Percentiles rank a stretch among this genome's conserved stretches.
These are phyloP conservation scores for Fusarium solani-melongenae DNA, from an alignment of 2,329 filamentous ascomycete species.

Conservation along the genomic window DNA sequence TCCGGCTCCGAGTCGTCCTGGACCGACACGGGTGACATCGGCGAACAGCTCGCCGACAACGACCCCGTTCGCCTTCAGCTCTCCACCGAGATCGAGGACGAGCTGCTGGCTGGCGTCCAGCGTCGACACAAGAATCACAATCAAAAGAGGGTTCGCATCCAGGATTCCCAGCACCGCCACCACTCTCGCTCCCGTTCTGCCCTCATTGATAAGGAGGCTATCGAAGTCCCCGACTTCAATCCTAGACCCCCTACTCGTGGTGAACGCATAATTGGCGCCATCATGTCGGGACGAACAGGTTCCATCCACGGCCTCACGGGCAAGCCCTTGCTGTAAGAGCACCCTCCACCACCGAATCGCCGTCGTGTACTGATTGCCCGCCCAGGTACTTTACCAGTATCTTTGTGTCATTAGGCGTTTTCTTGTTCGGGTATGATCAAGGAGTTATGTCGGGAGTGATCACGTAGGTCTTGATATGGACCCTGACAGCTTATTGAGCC, in stretches of 20 bases:
- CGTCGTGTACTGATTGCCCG: conserved; percentile 27
- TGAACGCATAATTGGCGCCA: conserved; percentile 78
- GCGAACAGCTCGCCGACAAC: conserved; percentile 86
- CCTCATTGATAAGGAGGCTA: conserved; percentile 77
- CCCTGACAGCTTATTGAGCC: neutral
- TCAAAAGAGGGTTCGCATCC: conserved; percentile 77
- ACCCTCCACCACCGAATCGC: neutral
- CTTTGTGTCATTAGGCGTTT: conserved; percentile 86
- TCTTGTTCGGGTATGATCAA: conserved; percentile 90
- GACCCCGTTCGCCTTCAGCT: conserved; percentile 82
- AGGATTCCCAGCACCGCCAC: conserved; percentile 56
- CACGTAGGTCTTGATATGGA: conserved; percentile 60
- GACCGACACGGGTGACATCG: conserved; percentile 95
- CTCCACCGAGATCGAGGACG: conserved; percentile 72
- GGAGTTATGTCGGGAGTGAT: conserved; percentile 85
- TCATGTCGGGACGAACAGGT: conserved; percentile 85
- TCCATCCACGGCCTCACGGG: conserved; percentile 93
- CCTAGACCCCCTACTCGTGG: conserved; percentile 71
- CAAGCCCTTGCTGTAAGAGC: conserved; percentile 85
- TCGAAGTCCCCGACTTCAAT: conserved; percentile 79
- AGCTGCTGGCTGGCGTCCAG: conserved; percentile 63
- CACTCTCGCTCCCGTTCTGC: conserved; percentile 53
- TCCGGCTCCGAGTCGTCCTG: conserved; percentile 77
- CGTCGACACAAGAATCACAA: conserved; percentile 57
- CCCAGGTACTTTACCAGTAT: conserved; percentile 93